Conservation (phyloP, 345 rosid genomes). For the Raphanus raphanistrum region DNA sequence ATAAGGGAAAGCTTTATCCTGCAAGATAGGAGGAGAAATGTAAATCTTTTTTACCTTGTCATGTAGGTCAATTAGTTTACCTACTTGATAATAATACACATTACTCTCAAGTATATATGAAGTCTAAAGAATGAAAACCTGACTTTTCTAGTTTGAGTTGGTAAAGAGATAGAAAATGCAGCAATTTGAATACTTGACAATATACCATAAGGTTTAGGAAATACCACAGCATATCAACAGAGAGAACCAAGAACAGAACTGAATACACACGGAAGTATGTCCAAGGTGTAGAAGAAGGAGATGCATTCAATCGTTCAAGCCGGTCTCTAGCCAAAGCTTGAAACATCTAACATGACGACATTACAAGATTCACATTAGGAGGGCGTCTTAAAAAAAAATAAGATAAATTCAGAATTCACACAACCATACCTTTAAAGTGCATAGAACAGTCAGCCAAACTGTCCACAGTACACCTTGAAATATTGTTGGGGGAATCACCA, state of each 20-base stretch:
- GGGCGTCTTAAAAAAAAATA: background rate
- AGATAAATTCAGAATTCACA: background rate
- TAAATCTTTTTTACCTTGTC: too few relatives aligned
- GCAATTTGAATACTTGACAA: background rate
- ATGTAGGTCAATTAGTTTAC: background rate
- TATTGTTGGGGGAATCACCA: conserved; percentile 82
- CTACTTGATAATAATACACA: background rate
- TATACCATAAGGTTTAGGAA: conserved; percentile 25
- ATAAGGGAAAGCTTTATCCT: conserved; percentile 45
- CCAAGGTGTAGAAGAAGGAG: conserved; percentile 91
- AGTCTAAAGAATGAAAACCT: conserved; percentile 7
- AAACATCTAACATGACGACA: conserved; percentile 65
- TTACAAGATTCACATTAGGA: conserved; percentile 24
- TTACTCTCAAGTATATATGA: background rate
- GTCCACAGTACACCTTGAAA: conserved; percentile 89
- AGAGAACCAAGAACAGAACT: conserved; percentile 70
- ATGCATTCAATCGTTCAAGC: conserved; percentile 90
- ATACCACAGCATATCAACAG: conserved; percentile 80
- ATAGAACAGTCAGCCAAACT: conserved; percentile 75
- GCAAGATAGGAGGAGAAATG: conserved; percentile 17
- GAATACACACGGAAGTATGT: conserved; percentile 87
- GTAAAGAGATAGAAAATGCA: conserved; percentile 4
- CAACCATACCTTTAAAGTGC: conserved; percentile 76
- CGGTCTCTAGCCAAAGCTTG: conserved; percentile 99
- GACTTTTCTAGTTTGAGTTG: background rate